phyloP scores from a whole-genome alignment of 257 asterid genomes.

The Mitragyna speciosa region DNA sequence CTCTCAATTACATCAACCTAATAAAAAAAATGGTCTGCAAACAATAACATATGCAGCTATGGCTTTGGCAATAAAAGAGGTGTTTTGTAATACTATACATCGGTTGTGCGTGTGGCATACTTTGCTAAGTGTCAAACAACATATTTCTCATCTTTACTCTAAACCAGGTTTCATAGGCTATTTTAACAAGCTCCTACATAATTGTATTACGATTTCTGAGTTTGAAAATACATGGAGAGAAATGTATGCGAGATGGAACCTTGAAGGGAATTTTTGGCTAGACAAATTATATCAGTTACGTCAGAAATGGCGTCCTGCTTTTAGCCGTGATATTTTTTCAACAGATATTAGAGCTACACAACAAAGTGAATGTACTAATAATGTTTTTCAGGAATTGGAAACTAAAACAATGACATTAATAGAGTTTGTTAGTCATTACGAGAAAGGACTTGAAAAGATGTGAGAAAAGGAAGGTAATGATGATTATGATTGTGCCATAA shows the following conservation, averaged over 20 bases:
- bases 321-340: neutral
- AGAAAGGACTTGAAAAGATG: neutral
- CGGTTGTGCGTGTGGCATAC: slow-evolving; percentile 10
- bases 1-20: too few species aligned
- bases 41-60: neutral
- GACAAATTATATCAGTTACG: slow-evolving; percentile 6
- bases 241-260: neutral
- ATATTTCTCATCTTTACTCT: slow-evolving; percentile 3
- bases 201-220: neutral
- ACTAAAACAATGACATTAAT: neutral
- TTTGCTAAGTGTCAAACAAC: neutral
- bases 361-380: slow-evolving; percentile 12
- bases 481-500: too few species aligned
- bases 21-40: too few species aligned
- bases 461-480: neutral
- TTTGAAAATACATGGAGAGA: neutral
- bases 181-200: neutral
- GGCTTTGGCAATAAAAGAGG: neutral
- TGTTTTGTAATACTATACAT: neutral
- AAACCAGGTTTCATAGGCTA: neutral
- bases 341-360: slow-evolving; percentile 11
- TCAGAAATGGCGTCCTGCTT: slow-evolving; percentile 3
- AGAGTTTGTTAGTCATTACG: neutral
- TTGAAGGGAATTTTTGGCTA: neutral
- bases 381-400: neutral